Conservation (phyloP, 2,329 filamentous ascomycete genomes). For the Phialophora chinensis region DNA sequence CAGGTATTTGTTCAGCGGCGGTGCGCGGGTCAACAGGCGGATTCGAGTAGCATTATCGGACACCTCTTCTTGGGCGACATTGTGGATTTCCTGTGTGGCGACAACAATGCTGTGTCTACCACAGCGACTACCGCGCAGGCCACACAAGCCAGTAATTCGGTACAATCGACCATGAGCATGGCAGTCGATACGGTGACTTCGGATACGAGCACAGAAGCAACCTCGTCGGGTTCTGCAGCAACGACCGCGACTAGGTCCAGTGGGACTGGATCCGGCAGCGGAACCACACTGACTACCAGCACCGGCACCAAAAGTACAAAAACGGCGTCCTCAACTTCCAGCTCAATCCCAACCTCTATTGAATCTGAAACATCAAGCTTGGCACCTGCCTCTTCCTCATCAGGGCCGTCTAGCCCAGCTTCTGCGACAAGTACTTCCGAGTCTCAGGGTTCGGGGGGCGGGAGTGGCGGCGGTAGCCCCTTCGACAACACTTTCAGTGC, state of each 20-base stretch:
- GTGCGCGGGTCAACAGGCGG: slow-evolving; percentile 29
- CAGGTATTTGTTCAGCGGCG: slow-evolving; percentile 28
- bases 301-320: slow-evolving; percentile 4
- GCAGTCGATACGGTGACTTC: slow-evolving; percentile 47
- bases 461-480: slow-evolving; percentile 64
- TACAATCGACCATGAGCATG: slow-evolving; percentile 48
- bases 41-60: slow-evolving; percentile 42
- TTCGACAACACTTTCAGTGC: slow-evolving; percentile 44
- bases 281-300: slow-evolving; percentile 4
- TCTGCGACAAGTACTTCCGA: slow-evolving; percentile 73
- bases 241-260: slow-evolving; percentile 16
- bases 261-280: slow-evolving; percentile 14
- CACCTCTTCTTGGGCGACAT: slow-evolving; percentile 38
- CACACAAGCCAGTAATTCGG: slow-evolving; percentile 49
- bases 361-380: slow-evolving; percentile 51
- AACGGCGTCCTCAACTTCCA: slow-evolving; percentile 43
- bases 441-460: slow-evolving; percentile 53
- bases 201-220: slow-evolving; percentile 58
- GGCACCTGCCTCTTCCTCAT: slow-evolving; percentile 34
- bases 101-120: slow-evolving; percentile 45
- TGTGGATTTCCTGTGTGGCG: slow-evolving; percentile 50
- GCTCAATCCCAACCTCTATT: slow-evolving; percentile 36
- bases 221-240: slow-evolving; percentile 44
- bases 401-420: slow-evolving; percentile 72
- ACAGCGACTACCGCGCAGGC: slow-evolving; percentile 43